Evolutionary conservation across 495 filamentous ascomycete genomes (phyloP).

Genomic region (Lophiostoma macrostomum): DNA sequence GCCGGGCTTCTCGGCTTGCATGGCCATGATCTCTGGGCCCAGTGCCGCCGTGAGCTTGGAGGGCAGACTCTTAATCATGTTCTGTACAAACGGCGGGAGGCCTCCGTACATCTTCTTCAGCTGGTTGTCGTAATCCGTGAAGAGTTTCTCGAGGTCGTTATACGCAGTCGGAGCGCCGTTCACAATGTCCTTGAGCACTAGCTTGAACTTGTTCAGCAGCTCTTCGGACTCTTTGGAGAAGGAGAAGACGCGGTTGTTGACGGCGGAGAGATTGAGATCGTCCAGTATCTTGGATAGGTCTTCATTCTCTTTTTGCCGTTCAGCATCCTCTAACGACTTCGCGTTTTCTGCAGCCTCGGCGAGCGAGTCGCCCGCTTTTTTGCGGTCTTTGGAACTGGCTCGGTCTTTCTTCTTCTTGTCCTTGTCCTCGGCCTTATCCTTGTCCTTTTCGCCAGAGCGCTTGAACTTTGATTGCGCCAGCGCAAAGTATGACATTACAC

Average conservation of each 20-base stretch:
- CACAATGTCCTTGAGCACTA: constrained; percentile 85
- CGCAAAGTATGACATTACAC: constrained; percentile 28
- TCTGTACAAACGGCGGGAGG: constrained; percentile 80
- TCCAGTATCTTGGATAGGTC: constrained; percentile 77
- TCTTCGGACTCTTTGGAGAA: constrained; percentile 76
- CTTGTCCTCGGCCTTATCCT: constrained; percentile 30
- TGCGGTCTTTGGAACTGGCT: constrained; percentile 14
- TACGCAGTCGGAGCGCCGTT: constrained; percentile 92
- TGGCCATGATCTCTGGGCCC: constrained; percentile 76
- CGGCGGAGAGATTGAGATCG: constrained; percentile 71
- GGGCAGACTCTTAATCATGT: constrained; percentile 79
- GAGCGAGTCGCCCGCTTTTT: constrained; percentile 43
- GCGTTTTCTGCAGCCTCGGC: constrained; percentile 52
- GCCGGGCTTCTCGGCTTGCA: constrained; percentile 67
- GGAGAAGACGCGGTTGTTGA: constrained; percentile 78
- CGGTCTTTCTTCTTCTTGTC: constrained; percentile 18
- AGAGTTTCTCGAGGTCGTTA: constrained; percentile 75
- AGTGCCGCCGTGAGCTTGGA: constrained; percentile 71
- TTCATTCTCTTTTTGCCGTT: constrained; percentile 57
- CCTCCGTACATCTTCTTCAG: constrained; percentile 72
- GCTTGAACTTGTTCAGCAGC: constrained; percentile 75
- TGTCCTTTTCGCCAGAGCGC: constrained; percentile 1
- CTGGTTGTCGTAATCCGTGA: constrained; percentile 74
- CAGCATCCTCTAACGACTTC: constrained; percentile 42
- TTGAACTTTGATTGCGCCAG: constrained; percentile 23